phyloP scores from a whole-genome alignment of 2,329 filamentous ascomycete genomes.

The Onygenales sp. region DNA sequence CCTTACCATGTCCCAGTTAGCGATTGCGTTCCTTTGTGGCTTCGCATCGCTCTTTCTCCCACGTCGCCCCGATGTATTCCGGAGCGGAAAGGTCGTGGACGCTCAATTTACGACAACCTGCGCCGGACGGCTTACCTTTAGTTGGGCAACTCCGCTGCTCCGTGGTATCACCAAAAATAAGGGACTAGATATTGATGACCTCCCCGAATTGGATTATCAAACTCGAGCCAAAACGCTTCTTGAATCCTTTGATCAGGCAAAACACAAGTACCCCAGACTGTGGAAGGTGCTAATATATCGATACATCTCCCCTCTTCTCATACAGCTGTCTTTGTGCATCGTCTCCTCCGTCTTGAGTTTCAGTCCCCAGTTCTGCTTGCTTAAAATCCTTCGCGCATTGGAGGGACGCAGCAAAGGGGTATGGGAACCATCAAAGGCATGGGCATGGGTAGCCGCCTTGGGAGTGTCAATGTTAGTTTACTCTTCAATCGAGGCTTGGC shows the following conservation, averaged over 20 bases:
- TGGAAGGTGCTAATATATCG: slow-evolving; percentile 52
- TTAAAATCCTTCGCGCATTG: slow-evolving; percentile 55
- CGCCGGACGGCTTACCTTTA: slow-evolving; percentile 54
- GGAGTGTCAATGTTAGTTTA: slow-evolving; percentile 48
- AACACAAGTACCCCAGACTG: slow-evolving; percentile 33
- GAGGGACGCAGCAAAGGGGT: slow-evolving; percentile 45
- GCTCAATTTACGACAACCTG: slow-evolving; percentile 52
- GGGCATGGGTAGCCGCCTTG: slow-evolving; percentile 59
- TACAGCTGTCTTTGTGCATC: slow-evolving; percentile 52
- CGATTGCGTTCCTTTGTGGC: slow-evolving; percentile 33
- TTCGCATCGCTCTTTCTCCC: slow-evolving; percentile 49
- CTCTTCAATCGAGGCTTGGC: slow-evolving; percentile 53
- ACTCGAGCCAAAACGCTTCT: slow-evolving; percentile 44
- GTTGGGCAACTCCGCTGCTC: slow-evolving; percentile 53
- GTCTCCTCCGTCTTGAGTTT: slow-evolving; percentile 52
- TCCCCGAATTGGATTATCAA: slow-evolving; percentile 51
- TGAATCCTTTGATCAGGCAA: slow-evolving; percentile 35
- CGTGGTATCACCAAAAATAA: slow-evolving; percentile 46
- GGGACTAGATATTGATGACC: slow-evolving; percentile 51
- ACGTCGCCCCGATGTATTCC: slow-evolving; percentile 58
- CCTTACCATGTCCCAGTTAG: slow-evolving; percentile 12
- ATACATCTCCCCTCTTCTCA: slow-evolving; percentile 46
- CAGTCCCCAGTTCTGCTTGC: slow-evolving; percentile 59
- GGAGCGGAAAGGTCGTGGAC: slow-evolving; percentile 53
- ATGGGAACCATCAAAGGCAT: slow-evolving; percentile 44